Evolutionary conservation across 495 filamentous ascomycete species (phyloP), one percentile per base, ranked within the genome.

Genomic region (Parmelia sp.): DNA sequence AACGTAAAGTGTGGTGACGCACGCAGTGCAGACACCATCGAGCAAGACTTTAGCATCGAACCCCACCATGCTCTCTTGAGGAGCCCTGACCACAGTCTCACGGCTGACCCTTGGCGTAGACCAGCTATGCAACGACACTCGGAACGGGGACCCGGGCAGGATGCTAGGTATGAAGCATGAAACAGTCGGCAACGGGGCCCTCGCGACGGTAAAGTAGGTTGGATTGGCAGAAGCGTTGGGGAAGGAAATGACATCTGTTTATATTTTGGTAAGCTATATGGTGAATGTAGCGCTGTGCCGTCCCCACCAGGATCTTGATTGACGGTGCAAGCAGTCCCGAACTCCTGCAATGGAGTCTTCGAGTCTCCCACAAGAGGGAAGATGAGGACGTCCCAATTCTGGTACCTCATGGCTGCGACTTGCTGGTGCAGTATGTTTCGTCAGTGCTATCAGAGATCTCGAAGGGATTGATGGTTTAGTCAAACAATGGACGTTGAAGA

Each of bases 51-150:
- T 82, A 37, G 84, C 83, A 66, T 90, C 88, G 69, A 85, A 90
- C 53, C 86, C 78, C 66, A 88, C 74, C 11, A 76, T 60, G 61
- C 89, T 84, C 25, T 83, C 76, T 21, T 84, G 80, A 70, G 85
- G 83, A 75, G 83, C 85, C 71, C 87, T 78, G 57, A 77, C 77
- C 61, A 80, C 79, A 35, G 86, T 81, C 67, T 85, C 81, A 37
- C 83, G 79, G 64, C 85, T 89, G 56, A 86, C 78, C 6, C 77
- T 76, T 4, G 89, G 88, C 19, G 77, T 80, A n/a, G 82, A 81
- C 91, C 91, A 96, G 63, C 80, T 86, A 74, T 95, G 91, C 57
- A 96, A 77, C 3, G 91, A 95, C 39, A 95, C 80, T 59, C 87
- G 83, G 73, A 93, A 94, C 0, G 83, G 79, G 27, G 76, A 80